Base-by-base conservation (phyloP, 768 basidiomycete genomes). In the Suillus spraguei region DNA sequence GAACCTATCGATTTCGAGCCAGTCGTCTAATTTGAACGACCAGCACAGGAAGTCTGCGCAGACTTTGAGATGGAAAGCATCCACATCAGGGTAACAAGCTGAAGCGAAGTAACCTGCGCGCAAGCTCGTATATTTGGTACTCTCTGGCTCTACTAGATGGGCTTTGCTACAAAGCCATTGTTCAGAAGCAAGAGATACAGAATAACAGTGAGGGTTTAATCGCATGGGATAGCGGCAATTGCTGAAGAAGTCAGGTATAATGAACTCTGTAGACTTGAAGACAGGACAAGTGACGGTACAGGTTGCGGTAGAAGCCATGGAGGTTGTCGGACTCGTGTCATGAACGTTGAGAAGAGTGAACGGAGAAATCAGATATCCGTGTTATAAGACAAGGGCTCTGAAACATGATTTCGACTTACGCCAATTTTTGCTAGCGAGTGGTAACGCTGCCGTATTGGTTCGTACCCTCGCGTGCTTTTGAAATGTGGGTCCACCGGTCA, bases 1-100 rank as follows among this genome's bases (percentile, higher is more conserved):
- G 32, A 68, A 75, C 44, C 32, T 53, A 5, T 53, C 52, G 32
- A 33, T 33, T 32, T 53, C 52, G 17, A 53, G 52, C 52, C 52
- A 53, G 32, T 53, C 52, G 64, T 80, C 78, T 64, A 79, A 68
- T 47, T 78, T 78, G 49, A 82, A 81, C 46, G 80, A 66, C 69
- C 74, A 79, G 65, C 74, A 77, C 85, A 91, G 83, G 68, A 88
- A 90, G 74, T 91, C 89, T 4, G 85, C 83, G 65, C 87, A 82
- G 64, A 88, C 83, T 36, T 86, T 85, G 42, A 91, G 82, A 56
- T 85, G 83, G 65, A 84, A 82, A 49, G 79, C 71, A n/a, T 83
- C 76, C 24, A 83, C 77, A 32, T 81, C 81, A 62, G 85, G 81
- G 71, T 90, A 91, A 72, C 86, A 88, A 69, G 79, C 82, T 3